These are phyloP conservation scores for Akebia trifoliata DNA, from an alignment of 164 flowering plant species.

Conservation along the genomic window DNA sequence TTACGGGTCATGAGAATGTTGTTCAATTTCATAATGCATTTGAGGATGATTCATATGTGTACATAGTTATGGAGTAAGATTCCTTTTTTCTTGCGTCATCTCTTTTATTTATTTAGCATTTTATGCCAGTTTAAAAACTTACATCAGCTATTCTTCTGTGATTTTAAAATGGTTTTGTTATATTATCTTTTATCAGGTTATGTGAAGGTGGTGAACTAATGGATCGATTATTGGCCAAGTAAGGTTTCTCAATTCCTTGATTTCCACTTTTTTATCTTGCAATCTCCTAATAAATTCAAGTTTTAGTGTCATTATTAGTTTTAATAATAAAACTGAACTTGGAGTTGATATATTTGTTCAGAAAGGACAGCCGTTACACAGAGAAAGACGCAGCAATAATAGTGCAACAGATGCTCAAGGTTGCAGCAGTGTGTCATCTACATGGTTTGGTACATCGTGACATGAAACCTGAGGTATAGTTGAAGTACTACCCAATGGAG, in stretches of 20 bases:
- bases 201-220: constrained; percentile 98
- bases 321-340: no score
- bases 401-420: constrained; percentile 97
- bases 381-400: constrained; percentile 97
- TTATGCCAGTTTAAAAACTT: no score
- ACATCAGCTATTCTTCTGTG: neutral
- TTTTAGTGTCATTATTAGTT: no score
- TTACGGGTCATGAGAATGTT: constrained; percentile 95
- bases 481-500: neutral
- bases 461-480: constrained; percentile 96
- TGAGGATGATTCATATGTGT: constrained; percentile 87
- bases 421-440: constrained; percentile 94
- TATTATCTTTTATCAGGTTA: constrained; percentile 45
- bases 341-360: constrained; percentile 25
- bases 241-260: constrained; percentile 27
- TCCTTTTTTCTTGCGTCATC: constrained; percentile 4
- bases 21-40: constrained; percentile 90
- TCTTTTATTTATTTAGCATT: no score
- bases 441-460: constrained; percentile 98
- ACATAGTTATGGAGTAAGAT: constrained; percentile 94
- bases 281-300: no score
- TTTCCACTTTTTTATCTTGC: no score
- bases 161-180: neutral
- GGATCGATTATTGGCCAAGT: constrained; percentile 92
- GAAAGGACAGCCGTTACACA: constrained; percentile 90